Evolutionary conservation across 352 stramenopile genomes (phyloP).

Genomic region (Pythium aphanidermatum): DNA sequence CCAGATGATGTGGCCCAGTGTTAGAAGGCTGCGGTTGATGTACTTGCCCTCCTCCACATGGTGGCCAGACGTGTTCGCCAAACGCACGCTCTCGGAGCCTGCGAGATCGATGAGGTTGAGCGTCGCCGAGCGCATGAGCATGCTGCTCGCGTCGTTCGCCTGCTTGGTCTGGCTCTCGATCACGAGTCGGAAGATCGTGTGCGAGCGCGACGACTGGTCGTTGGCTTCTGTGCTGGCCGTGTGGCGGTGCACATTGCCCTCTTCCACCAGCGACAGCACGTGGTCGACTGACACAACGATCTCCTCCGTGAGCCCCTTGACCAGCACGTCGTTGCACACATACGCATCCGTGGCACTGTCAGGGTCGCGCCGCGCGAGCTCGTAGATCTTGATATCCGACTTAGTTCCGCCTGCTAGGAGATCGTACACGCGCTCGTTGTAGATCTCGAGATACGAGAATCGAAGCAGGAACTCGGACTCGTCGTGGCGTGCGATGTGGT

Average conservation of each 20-base stretch:
- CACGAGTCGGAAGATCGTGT: constrained; percentile 72
- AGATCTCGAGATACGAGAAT: constrained; percentile 97
- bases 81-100: constrained; percentile 81
- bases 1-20: constrained; percentile 92
- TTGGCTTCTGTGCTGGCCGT: constrained; percentile 72
- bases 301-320: constrained; percentile 80
- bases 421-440: constrained; percentile 98
- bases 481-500: constrained; percentile 52
- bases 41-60: constrained; percentile 80
- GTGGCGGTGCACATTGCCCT: constrained; percentile 70
- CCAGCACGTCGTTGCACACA: constrained; percentile 76
- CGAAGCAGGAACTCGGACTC: constrained; percentile 63
- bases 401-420: constrained; percentile 75
- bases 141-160: background rate
- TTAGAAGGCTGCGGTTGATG: constrained; percentile 90
- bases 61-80: constrained; percentile 72
- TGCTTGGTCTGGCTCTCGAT: constrained; percentile 67
- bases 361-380: constrained; percentile 43
- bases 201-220: constrained; percentile 70
- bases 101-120: constrained; percentile 90
- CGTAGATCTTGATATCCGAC: constrained; percentile 73
- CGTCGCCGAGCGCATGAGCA: constrained; percentile 56
- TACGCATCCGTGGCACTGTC: constrained; percentile 11
- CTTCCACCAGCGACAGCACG: constrained; percentile 81
- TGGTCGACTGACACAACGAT: constrained; percentile 74